Conservation (phyloP, 1,284 basidiomycete species). For the Coriolopsis trogii region DNA sequence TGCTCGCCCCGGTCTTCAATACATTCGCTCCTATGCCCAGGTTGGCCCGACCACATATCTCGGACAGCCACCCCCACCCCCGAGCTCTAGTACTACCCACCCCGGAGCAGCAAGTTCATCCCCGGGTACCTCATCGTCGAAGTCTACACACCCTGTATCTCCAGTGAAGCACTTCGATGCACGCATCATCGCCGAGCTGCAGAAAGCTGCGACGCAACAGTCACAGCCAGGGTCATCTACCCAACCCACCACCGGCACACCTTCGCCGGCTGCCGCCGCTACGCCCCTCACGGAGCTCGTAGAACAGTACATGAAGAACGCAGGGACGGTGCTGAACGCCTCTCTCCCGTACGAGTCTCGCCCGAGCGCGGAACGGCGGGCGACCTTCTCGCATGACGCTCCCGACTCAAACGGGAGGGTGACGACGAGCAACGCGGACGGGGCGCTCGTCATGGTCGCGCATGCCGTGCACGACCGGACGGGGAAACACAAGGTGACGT, state of each 20-base stretch:
- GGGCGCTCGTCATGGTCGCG: conserved; percentile 56
- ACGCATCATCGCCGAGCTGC: conserved; percentile 22
- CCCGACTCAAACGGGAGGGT: neutral
- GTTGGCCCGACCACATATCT: conserved; percentile 32
- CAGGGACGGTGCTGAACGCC: conserved; percentile 46
- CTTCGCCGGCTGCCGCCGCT: neutral
- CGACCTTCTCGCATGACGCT: conserved; percentile 28
- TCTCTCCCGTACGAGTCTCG: conserved; percentile 55
- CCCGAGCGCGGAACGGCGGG: conserved; percentile 39
- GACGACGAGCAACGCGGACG: conserved; percentile 38
- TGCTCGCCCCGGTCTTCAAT: too few species aligned
- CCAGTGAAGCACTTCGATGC: conserved; percentile 26
- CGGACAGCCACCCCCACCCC: conserved; percentile 28
- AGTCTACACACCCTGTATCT: conserved; percentile 6
- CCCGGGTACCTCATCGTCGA: too few species aligned
- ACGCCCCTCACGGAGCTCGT: conserved; percentile 28
- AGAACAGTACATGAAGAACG: conserved; percentile 41
- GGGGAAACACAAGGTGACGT: conserved; percentile 48
- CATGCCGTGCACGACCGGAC: conserved; percentile 52
- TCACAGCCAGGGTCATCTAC: neutral
- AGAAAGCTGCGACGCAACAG: conserved; percentile 1
- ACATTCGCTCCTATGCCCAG: conserved; percentile 32
- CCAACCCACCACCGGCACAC: neutral
- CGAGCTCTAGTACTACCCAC: conserved; percentile 3
- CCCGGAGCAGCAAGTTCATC: conserved; percentile 10